Evolutionary conservation across 2,329 filamentous ascomycete species (phyloP), one percentile per base, ranked within the genome.

Genomic region (Paraphaeosphaeria minitans): DNA sequence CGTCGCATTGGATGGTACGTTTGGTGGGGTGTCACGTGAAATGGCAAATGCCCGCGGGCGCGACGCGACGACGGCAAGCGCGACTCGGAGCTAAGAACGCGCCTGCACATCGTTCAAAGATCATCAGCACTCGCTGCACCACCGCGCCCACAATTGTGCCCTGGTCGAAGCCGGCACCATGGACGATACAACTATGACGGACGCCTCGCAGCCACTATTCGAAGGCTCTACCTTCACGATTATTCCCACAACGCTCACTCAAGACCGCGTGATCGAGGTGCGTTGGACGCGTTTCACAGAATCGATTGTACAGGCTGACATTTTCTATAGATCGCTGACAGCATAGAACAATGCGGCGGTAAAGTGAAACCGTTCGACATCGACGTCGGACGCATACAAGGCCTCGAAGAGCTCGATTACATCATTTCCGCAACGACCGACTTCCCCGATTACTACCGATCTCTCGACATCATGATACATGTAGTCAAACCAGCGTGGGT

Each of bases 401-500:
- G 75, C 19, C 70, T 83, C 31, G 64, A 76, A 37, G 64, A 82
- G 54, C 80, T 87, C 60, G 88, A 84, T 7, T 88, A 91, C 73
- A 85, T 92, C 60, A 81, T 92, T 63, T 85, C 93, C 57, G 87
- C 88, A 58, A 94, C 90, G 0, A 90, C 92, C 77, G 93, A 99
- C 75, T 99, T 99, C 68, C 88, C 91, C n/a, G 87, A 94, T 69
- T 98, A 95, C 74, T 82, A 86, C 60, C 84, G 86, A 61, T 88
- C 92, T 1, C 84, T 89, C 63, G 89, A 92, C 49, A 81, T 86
- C 63, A 89, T 96, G 83, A 89, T 95, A 51, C 90, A 92, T 12
- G 90, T 98, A 1, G 88, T 98, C 29, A 93, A 88, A 64, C 87
- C 91, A 3, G 81, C 85, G 57, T 99, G 95, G 94, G 85, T 97